Evolutionary conservation across 495 filamentous ascomycete genomes (phyloP).

Genomic region (Saxispiralis lemnorum): DNA sequence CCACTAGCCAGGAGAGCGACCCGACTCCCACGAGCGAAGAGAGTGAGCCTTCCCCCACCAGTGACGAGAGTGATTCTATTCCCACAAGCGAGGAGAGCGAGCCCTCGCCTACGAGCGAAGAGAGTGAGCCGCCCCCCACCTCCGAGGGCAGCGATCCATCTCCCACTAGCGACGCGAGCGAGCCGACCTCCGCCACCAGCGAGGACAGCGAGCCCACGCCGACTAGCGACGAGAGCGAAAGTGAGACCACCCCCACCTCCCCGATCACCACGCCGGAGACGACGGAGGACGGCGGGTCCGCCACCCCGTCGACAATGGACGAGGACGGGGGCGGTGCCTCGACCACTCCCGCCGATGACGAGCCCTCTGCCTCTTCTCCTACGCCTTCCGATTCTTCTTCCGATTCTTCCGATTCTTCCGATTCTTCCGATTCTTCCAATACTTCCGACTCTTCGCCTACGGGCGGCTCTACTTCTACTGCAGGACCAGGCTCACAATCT

Average conservation of each 20-base stretch:
- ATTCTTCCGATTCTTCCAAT: background rate
- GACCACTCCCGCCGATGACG: background rate
- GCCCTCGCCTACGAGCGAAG: too few species aligned
- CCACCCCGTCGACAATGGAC: background rate
- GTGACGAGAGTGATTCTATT: background rate
- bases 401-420: constrained; percentile 1
- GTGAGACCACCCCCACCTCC: background rate
- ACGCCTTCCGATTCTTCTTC: constrained; percentile 5
- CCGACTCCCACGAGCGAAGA: too few species aligned
- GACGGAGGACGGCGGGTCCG: background rate
- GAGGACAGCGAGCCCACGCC: background rate
- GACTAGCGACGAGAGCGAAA: too few species aligned
- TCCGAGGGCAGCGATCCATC: background rate
- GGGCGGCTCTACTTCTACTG: too few species aligned
- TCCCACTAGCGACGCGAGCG: background rate
- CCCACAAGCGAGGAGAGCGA: background rate
- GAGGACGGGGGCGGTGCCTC: background rate
- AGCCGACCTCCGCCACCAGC: constrained; percentile 1
- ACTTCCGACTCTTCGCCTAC: background rate
- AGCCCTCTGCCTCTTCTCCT: constrained; percentile 2
- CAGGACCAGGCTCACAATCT: too few species aligned
- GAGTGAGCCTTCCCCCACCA: background rate
- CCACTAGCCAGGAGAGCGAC: background rate
- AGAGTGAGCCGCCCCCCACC: background rate
- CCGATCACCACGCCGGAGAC: background rate